These are phyloP conservation scores for Yamadazyma conglobata DNA, from an alignment of 1,139 yeast genomes.

Conservation along the genomic window DNA sequence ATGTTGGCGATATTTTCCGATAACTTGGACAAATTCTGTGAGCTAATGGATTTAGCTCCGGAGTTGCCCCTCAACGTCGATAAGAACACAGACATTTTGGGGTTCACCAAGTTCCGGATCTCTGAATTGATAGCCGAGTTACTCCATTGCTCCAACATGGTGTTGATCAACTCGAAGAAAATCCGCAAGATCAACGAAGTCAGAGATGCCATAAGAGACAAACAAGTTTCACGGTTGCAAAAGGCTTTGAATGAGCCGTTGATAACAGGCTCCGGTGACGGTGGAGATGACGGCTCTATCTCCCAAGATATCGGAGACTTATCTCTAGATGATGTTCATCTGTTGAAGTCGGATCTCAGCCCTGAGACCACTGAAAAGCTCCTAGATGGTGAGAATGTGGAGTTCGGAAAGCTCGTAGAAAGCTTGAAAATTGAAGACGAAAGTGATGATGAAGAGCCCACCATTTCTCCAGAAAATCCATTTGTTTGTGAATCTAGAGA, in stretches of 20 bases:
- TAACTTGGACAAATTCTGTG: slow-evolving; percentile 30
- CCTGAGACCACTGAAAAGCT: slow-evolving; percentile 11
- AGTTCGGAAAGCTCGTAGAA: slow-evolving; percentile 16
- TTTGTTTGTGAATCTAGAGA: slow-evolving; percentile 44
- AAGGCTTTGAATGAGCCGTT: slow-evolving; percentile 34
- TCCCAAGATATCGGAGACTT: slow-evolving; percentile 40
- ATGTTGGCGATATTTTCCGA: slow-evolving; percentile 41
- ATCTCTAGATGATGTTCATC: slow-evolving; percentile 28
- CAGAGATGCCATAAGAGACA: slow-evolving; percentile 35
- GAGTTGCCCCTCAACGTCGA: slow-evolving; percentile 22
- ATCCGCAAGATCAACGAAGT: slow-evolving; percentile 32
- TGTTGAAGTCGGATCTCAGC: slow-evolving; percentile 8
- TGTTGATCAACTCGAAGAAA: slow-evolving; percentile 39
- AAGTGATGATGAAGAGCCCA: slow-evolving; percentile 47
- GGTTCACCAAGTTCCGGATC: slow-evolving; percentile 42
- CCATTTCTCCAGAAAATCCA: slow-evolving; percentile 45
- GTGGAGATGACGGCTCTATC: slow-evolving; percentile 14
- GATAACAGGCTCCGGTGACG: slow-evolving; percentile 4
- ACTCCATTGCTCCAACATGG: slow-evolving; percentile 49
- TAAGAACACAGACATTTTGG: slow-evolving; percentile 22
- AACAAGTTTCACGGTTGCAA: slow-evolving; percentile 27
- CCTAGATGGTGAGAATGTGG: slow-evolving; percentile 12
- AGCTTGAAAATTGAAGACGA: slow-evolving; percentile 28
- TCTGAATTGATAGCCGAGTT: slow-evolving; percentile 46
- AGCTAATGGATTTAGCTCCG: slow-evolving; percentile 27